These are phyloP conservation scores for Mimosa bimucronata DNA, from an alignment of 306 rosid genomes.

Conservation along the genomic window DNA sequence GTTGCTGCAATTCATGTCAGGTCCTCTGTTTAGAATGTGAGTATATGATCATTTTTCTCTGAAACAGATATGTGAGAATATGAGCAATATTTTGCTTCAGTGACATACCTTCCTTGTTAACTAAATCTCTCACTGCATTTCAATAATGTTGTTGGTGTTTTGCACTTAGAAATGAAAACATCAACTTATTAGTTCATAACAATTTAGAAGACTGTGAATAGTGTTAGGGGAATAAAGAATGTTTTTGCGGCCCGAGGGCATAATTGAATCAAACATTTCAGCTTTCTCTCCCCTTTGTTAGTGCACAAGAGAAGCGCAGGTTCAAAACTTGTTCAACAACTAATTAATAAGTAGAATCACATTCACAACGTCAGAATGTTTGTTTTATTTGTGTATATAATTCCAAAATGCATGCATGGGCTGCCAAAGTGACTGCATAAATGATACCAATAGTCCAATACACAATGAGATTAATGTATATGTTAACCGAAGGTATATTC, in stretches of 20 bases:
- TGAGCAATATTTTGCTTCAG: background rate
- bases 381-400: background rate
- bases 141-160: too few relatives aligned
- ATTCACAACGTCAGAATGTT: background rate
- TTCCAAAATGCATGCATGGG: background rate
- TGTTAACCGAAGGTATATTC: background rate
- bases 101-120: conserved; percentile 29
- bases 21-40: background rate
- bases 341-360: background rate
- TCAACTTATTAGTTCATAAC: background rate
- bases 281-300: background rate
- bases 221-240: background rate
- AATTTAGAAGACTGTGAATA: background rate
- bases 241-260: background rate
- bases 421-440: background rate
- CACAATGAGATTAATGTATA: background rate
- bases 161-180: background rate
- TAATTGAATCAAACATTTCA: too few relatives aligned
- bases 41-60: conserved; percentile 19
- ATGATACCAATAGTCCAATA: background rate
- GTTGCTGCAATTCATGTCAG: background rate
- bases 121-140: conserved; percentile 20
- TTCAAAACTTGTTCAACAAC: background rate
- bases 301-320: background rate
- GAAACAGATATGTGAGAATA: background rate